Evolutionary conservation across 2,329 filamentous ascomycete genomes (phyloP), one percentile per base, ranked within the genome.

Genomic region (Penicillium sp.): DNA sequence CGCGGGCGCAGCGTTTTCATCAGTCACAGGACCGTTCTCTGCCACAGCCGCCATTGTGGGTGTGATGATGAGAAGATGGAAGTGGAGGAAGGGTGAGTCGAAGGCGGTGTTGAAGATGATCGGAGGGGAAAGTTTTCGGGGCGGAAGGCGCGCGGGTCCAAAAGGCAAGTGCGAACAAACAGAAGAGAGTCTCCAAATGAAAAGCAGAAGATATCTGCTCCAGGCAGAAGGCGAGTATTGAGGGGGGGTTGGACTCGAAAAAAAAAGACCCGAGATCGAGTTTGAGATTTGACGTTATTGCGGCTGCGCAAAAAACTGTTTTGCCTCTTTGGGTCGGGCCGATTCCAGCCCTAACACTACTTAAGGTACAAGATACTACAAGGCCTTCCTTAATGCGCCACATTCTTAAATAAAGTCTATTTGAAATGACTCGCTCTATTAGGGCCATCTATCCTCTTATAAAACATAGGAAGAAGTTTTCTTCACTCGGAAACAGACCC

Each of bases 1-100:
- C 20, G 20, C 67, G 53, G 78, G 75, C 49, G 78, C 74, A 52
- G 77, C 67, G 66, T 81, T 81, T 60, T 80, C 80, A 57, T 85
- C 82, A 55, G 62, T 66, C 52, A 67, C 64, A 43, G 66, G 59
- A 52, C 58, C 65, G 52, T 72, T 72, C 56, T 70, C 67, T 52
- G 65, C 60, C 47, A 66, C 66, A 44, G 65, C 62, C 51, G 70
- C 66, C 68, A 72, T 72, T 51, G 43, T 70, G 33, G 33, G 15
- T 60, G 52, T 48, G 52, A 31, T 47, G 42, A 42, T 49, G 52
- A 44, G 46, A 41, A 49, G 45, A 43, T 33, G 37, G 42, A 39
- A 33, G 44, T 31, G 42, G 40, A 46, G 29, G 52, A 52, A 42
- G 46, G 48, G 43, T 29, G 50, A 42, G 31, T 44, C 32, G 49